Evolutionary conservation across 2,329 filamentous ascomycete species (phyloP), one percentile per base, ranked within the genome.

Genomic region (Sporothrix brunneoviolacea): DNA sequence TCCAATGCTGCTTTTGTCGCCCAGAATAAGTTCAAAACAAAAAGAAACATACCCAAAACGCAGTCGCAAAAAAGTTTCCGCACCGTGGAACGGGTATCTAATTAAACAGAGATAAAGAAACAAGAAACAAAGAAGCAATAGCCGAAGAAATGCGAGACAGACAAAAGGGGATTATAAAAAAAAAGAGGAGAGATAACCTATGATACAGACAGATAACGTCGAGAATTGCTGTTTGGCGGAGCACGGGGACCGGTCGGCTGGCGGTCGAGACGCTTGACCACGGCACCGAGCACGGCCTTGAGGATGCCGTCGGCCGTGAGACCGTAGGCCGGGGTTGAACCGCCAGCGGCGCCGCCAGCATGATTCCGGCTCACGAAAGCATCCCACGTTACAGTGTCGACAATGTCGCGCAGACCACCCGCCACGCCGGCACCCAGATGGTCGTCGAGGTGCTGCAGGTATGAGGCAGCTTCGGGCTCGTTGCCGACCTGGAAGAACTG

Each of bases 401-500:
- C 89, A 61, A 97, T 96, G 68, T 97, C 91, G 16, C 91, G 73
- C 15, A 91, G 19, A 40, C 45, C 48, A 7, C 18, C 43, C 27
- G 74, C 70, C 27, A 75, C 69, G 22, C 73, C 61, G 37, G 76
- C 72, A 2, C 68, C 70, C 32, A 93, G 68, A 4, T 77, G 77
- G 64, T 96, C 87, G 62, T 97, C 91, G 8, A 97, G 73, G 41
- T 83, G 74, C 58, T 77, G 70, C 35, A 97, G 72, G 50, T 84
- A 81, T 57, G 74, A 67, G 2, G 75, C 73, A 0, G 91, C 91
- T 0, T 67, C 70, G 1, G 69, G 62, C 58, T 95, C 88, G 44
- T 28, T 75, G 51, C 93, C 91, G 39, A 97, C 86, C 68, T 96
- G 91, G 73, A 97, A 95, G 71, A 97, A 97, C 65, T 97, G 91